phyloP scores from a whole-genome alignment of 371 early-diverging fungal genomes.

The Capillidium heterosporum region DNA sequence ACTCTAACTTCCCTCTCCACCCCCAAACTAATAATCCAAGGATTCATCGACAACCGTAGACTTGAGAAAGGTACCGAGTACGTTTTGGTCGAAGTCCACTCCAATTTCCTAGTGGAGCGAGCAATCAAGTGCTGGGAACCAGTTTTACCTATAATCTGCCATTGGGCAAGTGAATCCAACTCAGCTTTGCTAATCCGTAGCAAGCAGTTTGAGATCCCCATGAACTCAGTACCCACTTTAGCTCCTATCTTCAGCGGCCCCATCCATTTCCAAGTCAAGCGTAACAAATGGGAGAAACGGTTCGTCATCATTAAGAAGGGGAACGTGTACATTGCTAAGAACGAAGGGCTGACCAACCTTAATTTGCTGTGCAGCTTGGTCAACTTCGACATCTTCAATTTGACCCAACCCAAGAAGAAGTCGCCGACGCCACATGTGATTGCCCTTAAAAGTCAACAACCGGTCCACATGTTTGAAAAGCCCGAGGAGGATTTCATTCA shows the following conservation, averaged over 20 bases:
- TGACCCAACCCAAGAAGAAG: constrained; percentile 29
- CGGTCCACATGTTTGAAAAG: constrained; percentile 54
- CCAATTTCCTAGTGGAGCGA: constrained; percentile 51
- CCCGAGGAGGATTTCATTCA: constrained; percentile 66
- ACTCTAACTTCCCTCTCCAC: constrained; percentile 45
- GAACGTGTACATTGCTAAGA: constrained; percentile 29
- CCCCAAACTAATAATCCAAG: constrained; percentile 40
- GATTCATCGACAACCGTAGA: constrained; percentile 28
- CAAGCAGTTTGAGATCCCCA: neutral
- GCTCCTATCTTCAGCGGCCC: constrained; percentile 18
- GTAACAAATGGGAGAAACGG: constrained; percentile 43
- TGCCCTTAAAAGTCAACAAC: constrained; percentile 64
- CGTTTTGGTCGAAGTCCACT: constrained; percentile 63
- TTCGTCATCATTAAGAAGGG: constrained; percentile 31
- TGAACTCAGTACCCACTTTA: neutral
- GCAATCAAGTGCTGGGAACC: constrained; percentile 66
- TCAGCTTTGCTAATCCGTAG: constrained; percentile 34
- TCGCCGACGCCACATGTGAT: constrained; percentile 67
- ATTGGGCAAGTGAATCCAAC: constrained; percentile 46
- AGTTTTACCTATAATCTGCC: constrained; percentile 38
- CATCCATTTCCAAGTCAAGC: constrained; percentile 34
- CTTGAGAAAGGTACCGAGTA: constrained; percentile 32
- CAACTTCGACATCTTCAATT: constrained; percentile 64
- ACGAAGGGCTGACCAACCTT: neutral
- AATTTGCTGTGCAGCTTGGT: constrained; percentile 35